phyloP scores from a whole-genome alignment of 148 eudicot species.

The Rhododendron mucronatum region DNA sequence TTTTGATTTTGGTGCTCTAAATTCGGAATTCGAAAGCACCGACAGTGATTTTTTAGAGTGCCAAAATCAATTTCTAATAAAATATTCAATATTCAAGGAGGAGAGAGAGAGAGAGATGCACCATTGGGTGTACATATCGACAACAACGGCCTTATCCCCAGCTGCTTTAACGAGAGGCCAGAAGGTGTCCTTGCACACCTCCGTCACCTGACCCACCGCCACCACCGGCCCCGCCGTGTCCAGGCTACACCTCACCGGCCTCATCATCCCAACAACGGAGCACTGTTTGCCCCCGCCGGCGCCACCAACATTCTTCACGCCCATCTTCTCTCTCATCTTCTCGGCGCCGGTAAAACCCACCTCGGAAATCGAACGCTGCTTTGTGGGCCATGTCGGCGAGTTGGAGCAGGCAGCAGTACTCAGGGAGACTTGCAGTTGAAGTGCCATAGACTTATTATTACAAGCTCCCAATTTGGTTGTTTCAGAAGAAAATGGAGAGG shows the following conservation, averaged over 20 bases:
- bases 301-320: not conserved
- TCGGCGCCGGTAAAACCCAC: too few relatives aligned
- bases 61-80: too few relatives aligned
- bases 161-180: constrained; percentile 88
- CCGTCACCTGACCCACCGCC: constrained; percentile 71
- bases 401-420: not conserved
- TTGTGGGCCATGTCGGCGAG: not conserved
- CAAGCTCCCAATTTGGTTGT: not conserved
- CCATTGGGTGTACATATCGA: constrained; percentile 94
- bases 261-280: constrained; percentile 5
- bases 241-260: constrained; percentile 20
- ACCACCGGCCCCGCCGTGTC: constrained; percentile 41
- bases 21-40: too few relatives aligned
- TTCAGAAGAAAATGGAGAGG: not conserved
- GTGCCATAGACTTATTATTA: not conserved
- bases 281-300: too few relatives aligned
- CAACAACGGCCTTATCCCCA: constrained; percentile 65
- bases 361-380: not conserved
- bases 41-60: too few relatives aligned
- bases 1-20: too few relatives aligned
- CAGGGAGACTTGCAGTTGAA: not conserved
- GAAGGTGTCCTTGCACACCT: constrained; percentile 72
- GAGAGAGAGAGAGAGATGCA: constrained; percentile 15
- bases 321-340: constrained; percentile 12
- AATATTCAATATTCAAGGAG: too few relatives aligned